Percentiles rank a stretch among this genome's conserved stretches.
Evolutionary conservation across 352 stramenopile genomes (phyloP).

Genomic region (Pythium coloratum): DNA sequence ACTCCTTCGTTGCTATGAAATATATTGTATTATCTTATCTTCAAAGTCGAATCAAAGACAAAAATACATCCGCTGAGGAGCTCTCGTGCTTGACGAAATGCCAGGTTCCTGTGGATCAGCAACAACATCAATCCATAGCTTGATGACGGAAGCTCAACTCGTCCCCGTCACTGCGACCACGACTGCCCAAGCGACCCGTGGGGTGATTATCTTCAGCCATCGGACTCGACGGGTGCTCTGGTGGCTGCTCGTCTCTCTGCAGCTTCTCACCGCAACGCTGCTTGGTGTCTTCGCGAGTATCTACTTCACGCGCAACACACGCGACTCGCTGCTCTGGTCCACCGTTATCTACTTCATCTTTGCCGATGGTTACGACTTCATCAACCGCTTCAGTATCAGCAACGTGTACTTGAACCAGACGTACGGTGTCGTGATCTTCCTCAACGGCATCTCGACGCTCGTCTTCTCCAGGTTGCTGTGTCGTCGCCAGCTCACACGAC

Average conservation of each 20-base stretch:
- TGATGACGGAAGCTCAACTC: neutral
- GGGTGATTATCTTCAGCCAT: neutral
- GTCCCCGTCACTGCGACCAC: neutral
- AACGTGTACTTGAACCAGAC: slow-evolving; percentile 21
- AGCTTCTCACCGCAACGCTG: slow-evolving; percentile 7
- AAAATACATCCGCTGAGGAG: too few relatives aligned
- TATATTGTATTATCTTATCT: too few relatives aligned
- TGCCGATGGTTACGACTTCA: slow-evolving; percentile 12
- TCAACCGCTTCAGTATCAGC: slow-evolving; percentile 19
- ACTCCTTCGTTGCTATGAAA: too few relatives aligned
- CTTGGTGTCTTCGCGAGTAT: neutral
- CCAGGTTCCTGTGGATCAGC: too few relatives aligned
- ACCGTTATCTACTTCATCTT: slow-evolving; percentile 26
- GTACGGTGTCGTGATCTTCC: slow-evolving; percentile 21
- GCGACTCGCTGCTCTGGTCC: slow-evolving; percentile 22
- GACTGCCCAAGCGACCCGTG: neutral
- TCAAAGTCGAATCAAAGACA: too few relatives aligned
- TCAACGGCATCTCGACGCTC: slow-evolving; percentile 5
- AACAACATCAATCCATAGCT: too few relatives aligned
- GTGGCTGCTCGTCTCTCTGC: slow-evolving; percentile 6
- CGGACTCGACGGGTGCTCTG: neutral
- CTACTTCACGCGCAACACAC: slow-evolving; percentile 8
- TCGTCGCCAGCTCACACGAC: neutral
- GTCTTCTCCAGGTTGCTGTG: neutral
- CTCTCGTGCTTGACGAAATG: neutral